Base-by-base conservation (phyloP, 495 filamentous ascomycete genomes). In the Lasiosphaeriaceae sp. region DNA sequence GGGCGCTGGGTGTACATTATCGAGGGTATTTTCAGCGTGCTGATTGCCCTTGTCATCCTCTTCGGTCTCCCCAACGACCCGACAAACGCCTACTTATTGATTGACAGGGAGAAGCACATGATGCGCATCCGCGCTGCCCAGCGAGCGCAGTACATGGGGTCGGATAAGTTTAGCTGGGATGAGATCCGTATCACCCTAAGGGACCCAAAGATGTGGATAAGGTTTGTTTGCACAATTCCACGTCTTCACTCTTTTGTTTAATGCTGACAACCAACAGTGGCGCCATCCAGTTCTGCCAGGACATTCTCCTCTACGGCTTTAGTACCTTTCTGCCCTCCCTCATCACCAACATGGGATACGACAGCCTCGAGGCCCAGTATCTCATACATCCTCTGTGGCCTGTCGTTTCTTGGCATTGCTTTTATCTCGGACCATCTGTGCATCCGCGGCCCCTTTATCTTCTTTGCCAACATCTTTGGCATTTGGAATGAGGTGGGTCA, bases 1-100 rank as follows among this genome's bases (percentile, higher is more conserved):
- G 91, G 89, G 89, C 76, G 85, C 3, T 92, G 88, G 88, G 89
- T 92, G 23, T 90, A 89, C 67, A 77, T 83, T 54, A 75, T 88
- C 22, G 89, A 92, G 64, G 90, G 90, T 0, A 73, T 91, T 3
- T 3, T 90, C 43, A 93, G 90, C 16, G 79, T 79, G 46, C 66
- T 90, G 19, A 74, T 90, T n/a, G 86, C 21, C 3, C 47, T 80
- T 31, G 29, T 90, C 1, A 74, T 80, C 8, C 88, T 83, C 31
- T 90, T 89, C 68, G 58, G 58, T 6, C 73, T 86, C 17, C 75
- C 77, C 31, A 80, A 84, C 47, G 83, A 77, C 23, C 82, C 83
- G 0, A 48, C 57, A 1, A 68, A 66, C 0, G 71, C 73, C 11
- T 67, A 80, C 59, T 82, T 82, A 54, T 66, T 84, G 54, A 79